Conservation (phyloP, 305 asterid species). For the Petunia hybrid region DNA sequence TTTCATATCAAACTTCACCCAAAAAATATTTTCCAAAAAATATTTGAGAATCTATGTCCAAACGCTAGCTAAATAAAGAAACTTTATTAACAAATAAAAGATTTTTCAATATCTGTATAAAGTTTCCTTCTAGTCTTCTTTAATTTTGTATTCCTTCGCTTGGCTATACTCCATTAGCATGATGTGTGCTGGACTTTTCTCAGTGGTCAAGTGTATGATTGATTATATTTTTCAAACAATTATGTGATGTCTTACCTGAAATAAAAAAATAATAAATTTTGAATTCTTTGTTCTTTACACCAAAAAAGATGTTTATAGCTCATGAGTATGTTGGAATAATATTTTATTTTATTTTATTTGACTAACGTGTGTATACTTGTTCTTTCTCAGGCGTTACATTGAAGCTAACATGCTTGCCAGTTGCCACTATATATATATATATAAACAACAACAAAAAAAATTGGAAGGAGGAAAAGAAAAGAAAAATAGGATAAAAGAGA, state of each 20-base stretch:
- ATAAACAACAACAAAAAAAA: not conserved
- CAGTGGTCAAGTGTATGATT: not conserved
- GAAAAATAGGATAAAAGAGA: too few relatives aligned
- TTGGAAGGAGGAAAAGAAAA: not conserved
- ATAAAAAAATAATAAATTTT: not conserved
- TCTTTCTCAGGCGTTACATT: not conserved
- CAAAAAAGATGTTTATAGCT: conserved; percentile 15
- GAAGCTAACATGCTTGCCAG: not conserved
- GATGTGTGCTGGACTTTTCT: conserved; percentile 1
- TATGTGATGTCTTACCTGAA: not conserved
- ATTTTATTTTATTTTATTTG: not conserved
- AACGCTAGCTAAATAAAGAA: not conserved
- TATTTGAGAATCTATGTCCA: too few relatives aligned
- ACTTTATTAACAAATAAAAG: not conserved
- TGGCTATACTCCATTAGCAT: not conserved
- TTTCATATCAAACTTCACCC: too few relatives aligned
- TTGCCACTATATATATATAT: not conserved
- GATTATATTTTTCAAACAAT: not conserved
- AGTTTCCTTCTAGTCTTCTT: not conserved
- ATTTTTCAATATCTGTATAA: not conserved
- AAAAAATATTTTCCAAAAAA: too few relatives aligned
- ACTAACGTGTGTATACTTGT: not conserved
- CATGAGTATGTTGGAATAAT: not conserved
- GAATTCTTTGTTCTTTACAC: conserved; percentile 12
- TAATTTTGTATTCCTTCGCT: conserved; percentile 1